phyloP scores from a whole-genome alignment of 768 basidiomycete genomes.

The Harrya chromipes region DNA sequence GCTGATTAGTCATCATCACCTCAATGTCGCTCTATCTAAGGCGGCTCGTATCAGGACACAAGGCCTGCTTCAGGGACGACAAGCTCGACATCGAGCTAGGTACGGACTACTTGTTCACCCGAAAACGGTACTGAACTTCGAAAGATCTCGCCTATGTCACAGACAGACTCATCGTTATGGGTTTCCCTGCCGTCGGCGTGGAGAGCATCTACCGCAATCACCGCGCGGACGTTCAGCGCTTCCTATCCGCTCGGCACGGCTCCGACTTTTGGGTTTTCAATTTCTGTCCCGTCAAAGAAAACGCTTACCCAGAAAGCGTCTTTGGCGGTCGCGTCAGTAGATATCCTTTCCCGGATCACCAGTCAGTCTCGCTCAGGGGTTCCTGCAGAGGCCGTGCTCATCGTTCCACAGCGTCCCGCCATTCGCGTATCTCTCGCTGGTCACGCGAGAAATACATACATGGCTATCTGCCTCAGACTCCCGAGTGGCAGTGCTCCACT shows the following conservation, averaged over 20 bases:
- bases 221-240: slow-evolving; percentile 69
- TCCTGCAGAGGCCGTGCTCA: neutral
- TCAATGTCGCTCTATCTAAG: slow-evolving; percentile 64
- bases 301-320: slow-evolving; percentile 65
- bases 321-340: slow-evolving; percentile 77
- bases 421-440: slow-evolving; percentile 66
- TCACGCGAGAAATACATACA: slow-evolving; percentile 66
- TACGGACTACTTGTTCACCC: slow-evolving; percentile 29
- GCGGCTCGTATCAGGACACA: slow-evolving; percentile 77
- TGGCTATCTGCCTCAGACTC: slow-evolving; percentile 69
- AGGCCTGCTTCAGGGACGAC: slow-evolving; percentile 71
- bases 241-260: slow-evolving; percentile 70
- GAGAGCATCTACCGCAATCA: slow-evolving; percentile 80
- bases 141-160: slow-evolving; percentile 68
- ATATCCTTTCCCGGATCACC: slow-evolving; percentile 90
- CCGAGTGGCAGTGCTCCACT: slow-evolving; percentile 78
- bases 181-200: slow-evolving; percentile 78
- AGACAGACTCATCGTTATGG: slow-evolving; percentile 74
- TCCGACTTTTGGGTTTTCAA: slow-evolving; percentile 88
- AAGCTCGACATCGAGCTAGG: slow-evolving; percentile 68
- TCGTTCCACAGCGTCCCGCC: slow-evolving; percentile 61
- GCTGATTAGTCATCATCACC: slow-evolving; percentile 24
- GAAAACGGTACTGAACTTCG: slow-evolving; percentile 1
- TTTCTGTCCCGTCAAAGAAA: slow-evolving; percentile 79
- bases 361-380: slow-evolving; percentile 68